Base-by-base conservation (phyloP, 441 rosid genomes). In the Jatropha podagrica region DNA sequence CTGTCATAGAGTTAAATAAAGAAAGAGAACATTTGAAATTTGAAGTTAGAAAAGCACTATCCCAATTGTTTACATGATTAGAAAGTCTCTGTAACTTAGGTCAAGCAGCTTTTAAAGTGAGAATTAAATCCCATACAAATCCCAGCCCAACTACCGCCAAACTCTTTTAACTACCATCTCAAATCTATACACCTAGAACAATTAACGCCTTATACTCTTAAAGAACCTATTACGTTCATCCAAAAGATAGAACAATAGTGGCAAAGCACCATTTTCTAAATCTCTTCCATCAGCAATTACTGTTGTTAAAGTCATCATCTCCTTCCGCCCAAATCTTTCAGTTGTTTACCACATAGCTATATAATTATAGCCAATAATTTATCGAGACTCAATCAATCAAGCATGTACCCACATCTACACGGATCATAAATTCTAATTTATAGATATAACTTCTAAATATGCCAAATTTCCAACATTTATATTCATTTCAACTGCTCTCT, bases 1-100 rank as follows among this genome's bases (percentile, higher is more conserved):
- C 99, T 93, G 89, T 74, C 61, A 69, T 0, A 14, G 20, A 32
- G 32, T 26, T n/a, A 70, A 40, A 26, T 46, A 14, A 26, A 44
- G 10, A 4, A 68, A 61, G 41, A 13, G 65, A 7, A 68, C 26
- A 70, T n/a, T 7, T 18, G 1, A 56, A 56, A 14, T 14, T 65
- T 5, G 40, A 56, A 42, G 20, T 38, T 5, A 11, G 20, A 41
- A 7, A 55, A 60, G 7, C 32, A 9, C 3, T 72, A 60, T 46
- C 0, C 14, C 14, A 67, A 23, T 44, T 42, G 54, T 26, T 42
- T 44, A 11, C 37, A 65, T 20, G 17, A 44, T 27, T 32, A 64
- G 49, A 64, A 64, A 1, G 6, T 64, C 44, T 65, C 26, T 41
- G 6, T 41, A 9, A 65, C 10, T 20, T 10, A 9, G 23, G 37